These are phyloP conservation scores for Candida dajiaensis DNA, from an alignment of 805 yeast species.

Conservation along the genomic window DNA sequence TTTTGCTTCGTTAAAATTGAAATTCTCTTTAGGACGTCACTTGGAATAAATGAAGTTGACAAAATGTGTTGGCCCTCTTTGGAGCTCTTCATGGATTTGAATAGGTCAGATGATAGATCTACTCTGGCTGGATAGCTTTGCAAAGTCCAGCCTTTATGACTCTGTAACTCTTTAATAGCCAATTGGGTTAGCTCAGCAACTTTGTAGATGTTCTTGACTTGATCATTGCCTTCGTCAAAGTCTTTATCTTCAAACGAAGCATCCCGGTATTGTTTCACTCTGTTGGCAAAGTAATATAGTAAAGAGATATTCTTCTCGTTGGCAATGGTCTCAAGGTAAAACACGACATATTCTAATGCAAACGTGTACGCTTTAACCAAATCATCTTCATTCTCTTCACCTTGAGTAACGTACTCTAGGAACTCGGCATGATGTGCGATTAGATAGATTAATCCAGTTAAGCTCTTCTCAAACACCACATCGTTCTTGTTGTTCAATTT, in stretches of 20 bases:
- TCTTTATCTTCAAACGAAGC: slow-evolving; percentile 33
- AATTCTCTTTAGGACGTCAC: slow-evolving; percentile 35
- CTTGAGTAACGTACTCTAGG: slow-evolving; percentile 31
- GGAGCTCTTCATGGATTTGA: slow-evolving; percentile 50
- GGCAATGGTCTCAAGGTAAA: slow-evolving; percentile 54
- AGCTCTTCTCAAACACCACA: slow-evolving; percentile 56
- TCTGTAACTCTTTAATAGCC: slow-evolving; percentile 52
- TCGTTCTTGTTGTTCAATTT: slow-evolving; percentile 27
- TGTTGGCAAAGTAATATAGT: slow-evolving; percentile 67
- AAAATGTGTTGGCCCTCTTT: slow-evolving; percentile 53
- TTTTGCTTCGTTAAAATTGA: slow-evolving; percentile 26
- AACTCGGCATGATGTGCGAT: slow-evolving; percentile 74
- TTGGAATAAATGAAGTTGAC: slow-evolving; percentile 50
- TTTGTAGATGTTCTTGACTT: slow-evolving; percentile 44
- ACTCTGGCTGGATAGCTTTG: slow-evolving; percentile 80
- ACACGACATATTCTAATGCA: slow-evolving; percentile 54
- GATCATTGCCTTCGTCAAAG: slow-evolving; percentile 21
- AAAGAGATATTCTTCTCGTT: slow-evolving; percentile 64
- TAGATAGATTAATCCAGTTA: slow-evolving; percentile 62
- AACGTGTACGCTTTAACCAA: slow-evolving; percentile 42
- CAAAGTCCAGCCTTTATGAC: slow-evolving; percentile 58
- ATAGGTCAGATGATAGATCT: slow-evolving; percentile 64
- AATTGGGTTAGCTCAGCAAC: slow-evolving; percentile 72
- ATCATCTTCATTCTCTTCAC: slow-evolving; percentile 20
- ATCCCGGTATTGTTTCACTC: slow-evolving; percentile 76